A percentile compares a stretch with the other conserved stretches of the same genome.
Evolutionary conservation across 1,284 basidiomycete genomes (phyloP).

Genomic region (Prillingera fragicola): DNA sequence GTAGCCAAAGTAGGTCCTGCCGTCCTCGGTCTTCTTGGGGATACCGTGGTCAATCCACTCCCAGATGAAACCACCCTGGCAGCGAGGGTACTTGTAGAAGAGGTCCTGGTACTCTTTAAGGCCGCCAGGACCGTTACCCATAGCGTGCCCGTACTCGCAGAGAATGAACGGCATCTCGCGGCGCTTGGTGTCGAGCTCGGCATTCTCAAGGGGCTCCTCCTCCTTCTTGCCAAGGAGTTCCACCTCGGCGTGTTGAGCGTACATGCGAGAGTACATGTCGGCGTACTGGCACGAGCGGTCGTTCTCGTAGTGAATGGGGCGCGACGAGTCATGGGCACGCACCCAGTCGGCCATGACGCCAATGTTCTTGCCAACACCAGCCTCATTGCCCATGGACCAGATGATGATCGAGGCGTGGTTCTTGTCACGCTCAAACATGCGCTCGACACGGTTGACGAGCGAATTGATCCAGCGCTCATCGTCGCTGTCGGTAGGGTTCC

Average conservation of each 20-base stretch:
- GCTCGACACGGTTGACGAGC: conserved; percentile 16
- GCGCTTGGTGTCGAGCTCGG: conserved; percentile 8
- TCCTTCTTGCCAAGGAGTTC: conserved; percentile 12
- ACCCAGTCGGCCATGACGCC: conserved; percentile 21
- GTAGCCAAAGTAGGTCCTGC: conserved; percentile 18
- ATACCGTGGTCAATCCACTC: conserved; percentile 31
- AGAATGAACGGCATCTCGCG: conserved; percentile 19
- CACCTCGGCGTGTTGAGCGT: conserved; percentile 16
- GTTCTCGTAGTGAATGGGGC: conserved; percentile 27
- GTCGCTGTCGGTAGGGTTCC: conserved; percentile 11
- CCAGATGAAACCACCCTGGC: conserved; percentile 26
- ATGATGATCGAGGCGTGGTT: conserved; percentile 27
- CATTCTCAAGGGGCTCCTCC: conserved; percentile 5
- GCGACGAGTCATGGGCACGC: conserved; percentile 16
- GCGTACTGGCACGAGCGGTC: conserved; percentile 15
- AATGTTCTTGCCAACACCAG: conserved; percentile 20
- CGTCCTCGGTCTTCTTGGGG: conserved; percentile 5
- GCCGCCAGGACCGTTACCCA: conserved; percentile 29
- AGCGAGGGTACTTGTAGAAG: conserved; percentile 23
- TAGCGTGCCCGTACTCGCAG: conserved; percentile 26
- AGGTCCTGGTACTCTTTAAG: conserved; percentile 21
- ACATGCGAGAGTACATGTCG: conserved; percentile 28
- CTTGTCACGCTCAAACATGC: conserved; percentile 28
- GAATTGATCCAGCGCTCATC: conserved; percentile 10
- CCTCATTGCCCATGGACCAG: conserved; percentile 30